Evolutionary conservation across 1,284 basidiomycete species (phyloP).

Genomic region (Mixia osmundae): DNA sequence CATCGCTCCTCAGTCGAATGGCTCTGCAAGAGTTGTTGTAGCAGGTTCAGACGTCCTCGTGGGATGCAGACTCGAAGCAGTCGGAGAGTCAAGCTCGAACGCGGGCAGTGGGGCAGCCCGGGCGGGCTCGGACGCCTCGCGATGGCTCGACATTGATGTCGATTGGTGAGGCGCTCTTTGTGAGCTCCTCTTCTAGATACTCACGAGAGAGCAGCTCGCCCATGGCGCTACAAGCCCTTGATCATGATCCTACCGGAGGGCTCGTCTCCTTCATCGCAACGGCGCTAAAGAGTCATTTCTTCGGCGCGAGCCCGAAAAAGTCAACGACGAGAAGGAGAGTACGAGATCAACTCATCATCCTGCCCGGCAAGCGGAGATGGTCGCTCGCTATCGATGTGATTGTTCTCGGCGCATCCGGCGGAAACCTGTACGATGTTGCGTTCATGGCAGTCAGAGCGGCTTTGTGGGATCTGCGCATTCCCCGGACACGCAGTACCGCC

Average conservation of each 20-base stretch:
- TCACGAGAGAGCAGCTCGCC: conserved; percentile 19
- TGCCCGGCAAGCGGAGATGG: conserved; percentile 42
- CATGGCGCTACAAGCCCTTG: conserved; percentile 34
- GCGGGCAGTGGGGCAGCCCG: conserved; percentile 1
- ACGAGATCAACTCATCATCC: conserved; percentile 29
- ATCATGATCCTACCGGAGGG: conserved; percentile 20
- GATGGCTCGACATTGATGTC: background rate
- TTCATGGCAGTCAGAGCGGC: conserved; percentile 51
- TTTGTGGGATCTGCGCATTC: conserved; percentile 52
- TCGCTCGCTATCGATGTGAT: conserved; percentile 40
- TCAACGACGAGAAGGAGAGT: too few relatives aligned
- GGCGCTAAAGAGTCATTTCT: too few relatives aligned
- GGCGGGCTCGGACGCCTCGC: conserved; percentile 5
- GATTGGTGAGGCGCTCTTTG: background rate
- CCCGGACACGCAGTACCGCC: conserved; percentile 39
- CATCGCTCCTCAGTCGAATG: conserved; percentile 47
- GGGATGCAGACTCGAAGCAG: conserved; percentile 48
- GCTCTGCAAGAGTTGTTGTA: conserved; percentile 43
- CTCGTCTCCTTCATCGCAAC: conserved; percentile 5
- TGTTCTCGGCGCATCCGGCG: conserved; percentile 37
- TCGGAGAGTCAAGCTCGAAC: conserved; percentile 26
- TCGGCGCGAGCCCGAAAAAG: too few relatives aligned
- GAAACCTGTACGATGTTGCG: conserved; percentile 46
- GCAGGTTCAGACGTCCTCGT: conserved; percentile 41
- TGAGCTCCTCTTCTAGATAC: background rate